phyloP scores from a whole-genome alignment of 1,284 basidiomycete species.

The Trametes sp. region DNA sequence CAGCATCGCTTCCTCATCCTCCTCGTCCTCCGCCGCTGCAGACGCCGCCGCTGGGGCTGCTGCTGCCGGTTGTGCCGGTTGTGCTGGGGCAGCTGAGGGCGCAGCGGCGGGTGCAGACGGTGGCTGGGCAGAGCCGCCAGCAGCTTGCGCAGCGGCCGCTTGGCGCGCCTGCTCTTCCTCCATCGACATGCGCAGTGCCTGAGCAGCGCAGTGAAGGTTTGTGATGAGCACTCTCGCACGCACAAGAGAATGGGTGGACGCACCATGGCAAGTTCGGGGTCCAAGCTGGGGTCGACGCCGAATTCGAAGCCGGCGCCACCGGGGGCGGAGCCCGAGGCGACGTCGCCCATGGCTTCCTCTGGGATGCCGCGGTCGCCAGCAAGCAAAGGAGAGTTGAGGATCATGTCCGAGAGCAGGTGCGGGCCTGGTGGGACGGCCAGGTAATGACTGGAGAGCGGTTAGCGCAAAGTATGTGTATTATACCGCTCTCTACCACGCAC shows the following conservation, averaged over 20 bases:
- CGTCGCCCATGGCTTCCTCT: constrained; percentile 65
- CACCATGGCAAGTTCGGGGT: constrained; percentile 98
- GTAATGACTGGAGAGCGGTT: constrained; percentile 69
- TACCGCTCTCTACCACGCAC: constrained; percentile 50
- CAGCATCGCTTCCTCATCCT: constrained; percentile 69
- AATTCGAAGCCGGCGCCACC: constrained; percentile 78
- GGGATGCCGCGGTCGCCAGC: constrained; percentile 82
- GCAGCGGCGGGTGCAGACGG: constrained; percentile 7
- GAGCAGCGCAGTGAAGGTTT: constrained; percentile 12
- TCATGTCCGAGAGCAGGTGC: constrained; percentile 84
- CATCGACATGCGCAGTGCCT: constrained; percentile 98
- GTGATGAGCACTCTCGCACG: background rate
- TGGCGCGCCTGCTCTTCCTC: constrained; percentile 95
- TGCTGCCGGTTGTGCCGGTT: constrained; percentile 22
- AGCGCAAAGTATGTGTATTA: background rate
- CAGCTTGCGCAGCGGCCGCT: constrained; percentile 57
- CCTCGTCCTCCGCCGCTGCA: constrained; percentile 54
- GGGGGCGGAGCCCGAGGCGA: constrained; percentile 54
- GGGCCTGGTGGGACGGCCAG: constrained; percentile 82
- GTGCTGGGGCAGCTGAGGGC: constrained; percentile 4
- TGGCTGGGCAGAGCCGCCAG: constrained; percentile 33
- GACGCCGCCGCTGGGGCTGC: constrained; percentile 24
- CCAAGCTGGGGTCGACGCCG: constrained; percentile 93
- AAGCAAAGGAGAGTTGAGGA: constrained; percentile 86
- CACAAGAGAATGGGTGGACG: constrained; percentile 28